A percentile compares a stretch with the other conserved stretches of the same genome.
Evolutionary conservation across 176 grass and related monocot species (phyloP).

Genomic region (Musa schizocarpa): DNA sequence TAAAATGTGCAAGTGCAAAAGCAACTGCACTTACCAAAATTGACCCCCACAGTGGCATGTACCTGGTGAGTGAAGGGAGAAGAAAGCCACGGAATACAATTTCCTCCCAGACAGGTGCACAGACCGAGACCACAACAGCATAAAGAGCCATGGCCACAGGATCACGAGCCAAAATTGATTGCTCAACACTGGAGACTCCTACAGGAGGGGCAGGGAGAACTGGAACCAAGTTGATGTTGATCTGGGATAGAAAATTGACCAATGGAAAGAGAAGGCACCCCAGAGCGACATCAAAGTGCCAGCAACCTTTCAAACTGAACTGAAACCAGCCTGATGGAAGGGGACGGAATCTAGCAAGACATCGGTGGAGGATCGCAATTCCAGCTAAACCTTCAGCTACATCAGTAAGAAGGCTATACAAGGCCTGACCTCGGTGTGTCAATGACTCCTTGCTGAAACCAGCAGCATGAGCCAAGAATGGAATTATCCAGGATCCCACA

Average conservation of each 20-base stretch:
- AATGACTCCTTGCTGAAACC: conserved; percentile 90
- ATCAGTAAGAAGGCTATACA: conserved; percentile 91
- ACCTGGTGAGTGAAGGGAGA: conserved; percentile 80
- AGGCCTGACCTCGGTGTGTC: conserved; percentile 78
- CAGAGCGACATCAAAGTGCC: conserved; percentile 63
- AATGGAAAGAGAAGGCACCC: conserved; percentile 73
- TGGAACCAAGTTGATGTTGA: conserved; percentile 68
- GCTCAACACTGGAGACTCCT: conserved; percentile 74
- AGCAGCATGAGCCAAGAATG: conserved; percentile 76
- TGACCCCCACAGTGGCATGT: conserved; percentile 71
- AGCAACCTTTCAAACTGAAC: conserved; percentile 66
- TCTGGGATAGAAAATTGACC: conserved; percentile 81
- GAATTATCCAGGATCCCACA: conserved; percentile 96
- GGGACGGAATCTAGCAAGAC: conserved; percentile 75
- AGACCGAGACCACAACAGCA: conserved; percentile 72
- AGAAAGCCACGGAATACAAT: conserved; percentile 93
- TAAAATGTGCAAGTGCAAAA: conserved; percentile 90
- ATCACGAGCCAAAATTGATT: conserved; percentile 80
- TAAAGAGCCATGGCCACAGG: conserved; percentile 79
- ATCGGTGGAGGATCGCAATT: conserved; percentile 83
- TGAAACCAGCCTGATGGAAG: conserved; percentile 86
- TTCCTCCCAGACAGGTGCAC: conserved; percentile 95
- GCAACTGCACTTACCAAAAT: conserved; percentile 66
- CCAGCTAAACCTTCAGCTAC: conserved; percentile 77
- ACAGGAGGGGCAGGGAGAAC: conserved; percentile 40